Evolutionary conservation across 352 stramenopile species (phyloP), one percentile per base, ranked within the genome.

Genomic region (Phytophthora tubulina): DNA sequence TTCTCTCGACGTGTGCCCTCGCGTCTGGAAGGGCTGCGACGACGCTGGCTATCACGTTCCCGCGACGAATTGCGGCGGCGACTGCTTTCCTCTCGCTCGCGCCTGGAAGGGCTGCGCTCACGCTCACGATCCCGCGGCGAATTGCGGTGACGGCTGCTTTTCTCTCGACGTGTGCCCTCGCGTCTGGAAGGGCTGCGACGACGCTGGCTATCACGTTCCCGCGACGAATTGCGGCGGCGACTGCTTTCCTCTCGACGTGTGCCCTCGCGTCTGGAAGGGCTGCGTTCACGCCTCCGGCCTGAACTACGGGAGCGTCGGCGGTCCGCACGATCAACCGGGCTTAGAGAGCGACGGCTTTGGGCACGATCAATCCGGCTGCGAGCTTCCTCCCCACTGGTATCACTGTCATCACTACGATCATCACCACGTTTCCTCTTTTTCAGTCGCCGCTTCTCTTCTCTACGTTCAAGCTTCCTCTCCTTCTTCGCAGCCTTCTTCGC

Each of bases 401-500:
- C 63, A 57, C 67, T 84, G 1, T 72, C 63, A 42, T 42, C 36
- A 27, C 21, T 27, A 27, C 21, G 21, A 14, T 68, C 54, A 5
- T 60, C 67, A 2, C 36, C 50, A 52, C 70, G 70, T 21, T 89
- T 86, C n/a, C 64, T 79, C 27, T 87, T 85, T 32, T 79, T 77
- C 36, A 72, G 64, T 14, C 56, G 70, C 57, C 55, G 70, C 35
- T 81, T 81, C 66, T 80, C 79, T 17, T 82, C 73, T 44, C 54
- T 65, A 14, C 71, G 57, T 1, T 60, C 70, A 17, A 83, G 67
- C 58, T 87, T 91, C 13, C 71, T 77, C 42, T 93, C 87, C 36
- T 89, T 91, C 73, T 96, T 94, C 1, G 73, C 80, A 51, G 81
- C 70, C 31, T 92, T 94, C 67, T 89, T 92, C 0, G 78, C 83